Evolutionary conservation across 1,284 basidiomycete genomes (phyloP), one percentile per base, ranked within the genome.

Genomic region (Ceratobasidium sp.): DNA sequence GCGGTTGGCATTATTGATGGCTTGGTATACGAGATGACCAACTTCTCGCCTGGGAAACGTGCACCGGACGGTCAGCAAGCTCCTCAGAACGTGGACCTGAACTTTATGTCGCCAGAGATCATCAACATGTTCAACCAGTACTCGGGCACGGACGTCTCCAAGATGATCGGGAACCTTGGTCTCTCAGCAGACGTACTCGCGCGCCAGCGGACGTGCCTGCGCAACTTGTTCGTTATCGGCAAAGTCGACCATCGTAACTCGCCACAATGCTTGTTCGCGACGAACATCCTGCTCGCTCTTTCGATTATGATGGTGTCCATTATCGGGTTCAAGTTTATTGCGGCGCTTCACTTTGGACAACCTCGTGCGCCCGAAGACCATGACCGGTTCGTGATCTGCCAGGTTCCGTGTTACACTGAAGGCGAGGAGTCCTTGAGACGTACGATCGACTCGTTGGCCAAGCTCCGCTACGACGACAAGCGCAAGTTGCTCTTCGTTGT

Each of bases 341-440:
- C 96, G 0, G 97, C 96, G 0, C 86, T 99, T 82, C 97, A 97
- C 83, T 95, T 99, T 80, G 89, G 90, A 60, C 84, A 91, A 14
- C 86, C 91, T 54, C 90, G 95, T 75, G 92, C 93, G 41, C 97
- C 97, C 0, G 97, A 99, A 83, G 92, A 98, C 79, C 95, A 98
- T 81, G 97, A 99, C 87, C 98, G 98, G 84, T 99, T 99, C 79
- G 96, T 99, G 78, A 96, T 99, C 78, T 98, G 96, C 82, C 98
- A 99, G 82, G 96, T 99, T 0, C 97, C 97, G 5, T 98, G 96
- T 89, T 99, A 98, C 82, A 98, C 96, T 0, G 96, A 98, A 87
- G 97, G 95, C 78, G 93, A 97, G 79, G 84, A 89, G 44, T 98
- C 95, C 2, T 87, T 99, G 76, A 89, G 93, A 76, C 88, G 87